These are phyloP conservation scores for Cystoisospora suis DNA, from an alignment of 169 alveolate species.

Conservation along the genomic window DNA sequence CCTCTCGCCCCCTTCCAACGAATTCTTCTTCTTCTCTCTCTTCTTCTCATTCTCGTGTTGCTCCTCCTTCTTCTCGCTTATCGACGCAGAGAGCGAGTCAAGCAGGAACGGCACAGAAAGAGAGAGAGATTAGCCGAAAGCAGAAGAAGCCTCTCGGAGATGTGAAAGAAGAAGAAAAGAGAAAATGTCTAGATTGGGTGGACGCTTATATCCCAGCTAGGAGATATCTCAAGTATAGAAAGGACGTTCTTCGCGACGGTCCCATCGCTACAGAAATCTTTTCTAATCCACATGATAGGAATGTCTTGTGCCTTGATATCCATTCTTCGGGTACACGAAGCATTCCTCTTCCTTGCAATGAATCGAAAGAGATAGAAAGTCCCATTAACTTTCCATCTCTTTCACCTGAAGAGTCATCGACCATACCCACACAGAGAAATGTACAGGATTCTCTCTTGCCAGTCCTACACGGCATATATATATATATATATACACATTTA, in stretches of 20 bases:
- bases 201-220: background rate
- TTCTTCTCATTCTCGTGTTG: too few species aligned
- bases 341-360: background rate
- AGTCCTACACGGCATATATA: background rate
- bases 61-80: too few species aligned
- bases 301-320: slow-evolving; percentile 53
- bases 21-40: too few species aligned
- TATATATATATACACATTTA: background rate
- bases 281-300: slow-evolving; percentile 57
- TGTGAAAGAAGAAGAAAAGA: background rate
- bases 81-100: too few species aligned
- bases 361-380: background rate
- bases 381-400: too few species aligned
- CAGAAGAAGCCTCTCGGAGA: background rate
- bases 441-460: too few species aligned
- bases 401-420: too few species aligned
- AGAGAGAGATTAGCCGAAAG: background rate
- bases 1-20: too few species aligned
- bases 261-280: background rate
- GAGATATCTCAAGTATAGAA: background rate
- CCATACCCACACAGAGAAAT: too few species aligned
- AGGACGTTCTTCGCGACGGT: background rate
- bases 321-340: slow-evolving; percentile 50
- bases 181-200: background rate
- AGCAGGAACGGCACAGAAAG: background rate